A percentile compares a stretch with the other conserved stretches of the same genome.
phyloP scores from a whole-genome alignment of 108 stramenopile species.

The Cyclotella atomus region DNA sequence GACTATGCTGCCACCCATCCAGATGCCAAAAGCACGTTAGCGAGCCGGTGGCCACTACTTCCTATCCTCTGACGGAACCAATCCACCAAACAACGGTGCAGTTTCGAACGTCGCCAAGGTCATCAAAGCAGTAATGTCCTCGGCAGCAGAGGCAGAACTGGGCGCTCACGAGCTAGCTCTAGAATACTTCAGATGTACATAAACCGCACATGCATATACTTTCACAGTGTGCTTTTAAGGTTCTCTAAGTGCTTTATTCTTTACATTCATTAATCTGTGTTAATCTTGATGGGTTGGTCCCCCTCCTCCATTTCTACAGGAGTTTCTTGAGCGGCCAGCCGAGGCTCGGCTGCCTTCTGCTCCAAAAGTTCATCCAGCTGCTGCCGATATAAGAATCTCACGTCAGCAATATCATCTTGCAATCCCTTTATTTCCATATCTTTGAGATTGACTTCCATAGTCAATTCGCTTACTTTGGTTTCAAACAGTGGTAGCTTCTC shows the following conservation, averaged over 20 bases:
- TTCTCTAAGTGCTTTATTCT: background rate
- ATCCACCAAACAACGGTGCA: too few species aligned
- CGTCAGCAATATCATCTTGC: constrained; percentile 77
- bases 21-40: too few species aligned
- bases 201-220: too few species aligned
- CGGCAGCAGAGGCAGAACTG: too few species aligned
- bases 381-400: constrained; percentile 64
- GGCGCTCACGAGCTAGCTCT: too few species aligned
- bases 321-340: background rate
- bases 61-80: too few species aligned
- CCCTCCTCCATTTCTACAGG: constrained; percentile 15
- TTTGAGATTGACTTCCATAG: constrained; percentile 64
- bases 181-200: too few species aligned
- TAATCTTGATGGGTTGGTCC: background rate
- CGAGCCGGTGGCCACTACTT: too few species aligned
- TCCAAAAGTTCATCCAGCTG: constrained; percentile 78
- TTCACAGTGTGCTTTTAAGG: background rate
- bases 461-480: constrained; percentile 66
- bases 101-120: too few species aligned
- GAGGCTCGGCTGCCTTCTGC: constrained; percentile 59
- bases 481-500: constrained; percentile 79
- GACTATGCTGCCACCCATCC: too few species aligned
- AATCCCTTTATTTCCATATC: constrained; percentile 74
- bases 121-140: too few species aligned
- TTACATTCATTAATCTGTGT: background rate